Evolutionary conservation across 805 yeast genomes (phyloP), one percentile per base, ranked within the genome.

Genomic region (Yamadazyma philogaea): DNA sequence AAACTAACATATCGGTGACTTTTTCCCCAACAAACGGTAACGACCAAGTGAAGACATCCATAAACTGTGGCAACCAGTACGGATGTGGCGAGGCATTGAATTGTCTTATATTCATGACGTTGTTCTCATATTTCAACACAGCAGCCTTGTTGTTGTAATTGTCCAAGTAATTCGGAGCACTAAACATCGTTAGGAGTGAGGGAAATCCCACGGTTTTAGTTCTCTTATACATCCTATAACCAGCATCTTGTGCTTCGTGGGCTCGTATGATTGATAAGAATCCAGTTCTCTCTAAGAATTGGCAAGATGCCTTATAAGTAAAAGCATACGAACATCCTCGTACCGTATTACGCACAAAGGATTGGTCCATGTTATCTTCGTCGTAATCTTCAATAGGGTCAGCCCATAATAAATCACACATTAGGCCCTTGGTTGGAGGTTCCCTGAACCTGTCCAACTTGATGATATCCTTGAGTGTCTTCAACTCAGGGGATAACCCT

Each of bases 11-110:
- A 60, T 93, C 98, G 11, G 96, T 87, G 42, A 90, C 86, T 58
- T 93, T 87, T 61, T 91, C 96, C 16, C 97, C 98, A 18, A 93
- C 97, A 69, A 93, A 91, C 6, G 98, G 99, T 44, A 91, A 70
- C 1, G 96, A 87, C 98, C 98, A 93, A 8, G 96, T 84, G 63
- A 91, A 91, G 6, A 91, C 96, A 62, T 93, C 97, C 95, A 90
- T 88, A 55, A 90, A 87, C 61, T 89, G 89, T 6, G 98, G 98
- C 52, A 93, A 72, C 88, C 95, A 89, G 66, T 93, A 91, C 1
- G 99, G 99, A 64, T 91, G 98, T 4, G 96, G 95, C 21, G 89
- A 81, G 55, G 83, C 68, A 63, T 90, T 89, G 72, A 93, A 91
- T 65, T 91, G 98, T 44, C 97, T 78, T 44, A 91, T 91, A 63